A percentile compares a stretch with the other conserved stretches of the same genome.
Evolutionary conservation across 306 rosid genomes (phyloP).

Genomic region (Quercus ilex): DNA sequence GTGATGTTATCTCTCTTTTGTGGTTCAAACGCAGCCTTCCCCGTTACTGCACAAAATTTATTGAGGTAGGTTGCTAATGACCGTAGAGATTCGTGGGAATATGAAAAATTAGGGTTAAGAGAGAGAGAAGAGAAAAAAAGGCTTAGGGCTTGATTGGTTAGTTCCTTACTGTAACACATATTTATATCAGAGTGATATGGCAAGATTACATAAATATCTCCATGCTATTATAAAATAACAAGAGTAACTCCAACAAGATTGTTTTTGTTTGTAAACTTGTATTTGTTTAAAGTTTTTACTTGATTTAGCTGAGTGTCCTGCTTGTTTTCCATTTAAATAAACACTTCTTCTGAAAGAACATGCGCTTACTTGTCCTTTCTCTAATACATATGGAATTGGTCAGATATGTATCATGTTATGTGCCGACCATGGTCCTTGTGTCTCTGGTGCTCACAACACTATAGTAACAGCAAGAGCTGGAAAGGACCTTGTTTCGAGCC

Average conservation of each 20-base stretch:
- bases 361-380: conserved; percentile 3
- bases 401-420: conserved; percentile 97
- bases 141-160: too few relatives aligned
- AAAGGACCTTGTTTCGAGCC: conserved; percentile 95
- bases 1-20: conserved; percentile 93
- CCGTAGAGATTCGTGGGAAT: background rate
- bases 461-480: conserved; percentile 99
- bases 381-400: conserved; percentile 29
- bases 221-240: too few relatives aligned
- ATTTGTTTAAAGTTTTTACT: conserved; percentile 1
- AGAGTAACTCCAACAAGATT: too few relatives aligned
- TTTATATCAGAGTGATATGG: too few relatives aligned
- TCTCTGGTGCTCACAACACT: conserved; percentile 98
- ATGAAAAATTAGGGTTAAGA: too few relatives aligned
- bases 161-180: too few relatives aligned
- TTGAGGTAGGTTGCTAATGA: conserved; percentile 59
- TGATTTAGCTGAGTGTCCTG: background rate
- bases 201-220: too few relatives aligned
- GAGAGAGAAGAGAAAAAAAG: too few relatives aligned
- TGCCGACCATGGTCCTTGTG: conserved; percentile 99
- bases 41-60: conserved; percentile 89
- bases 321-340: conserved; percentile 16
- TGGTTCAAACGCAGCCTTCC: conserved; percentile 99
- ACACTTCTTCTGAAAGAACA: conserved; percentile 7
- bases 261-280: background rate